Base-by-base conservation (phyloP, 306 rosid species). In the Pterocarpus macrocarpus region DNA sequence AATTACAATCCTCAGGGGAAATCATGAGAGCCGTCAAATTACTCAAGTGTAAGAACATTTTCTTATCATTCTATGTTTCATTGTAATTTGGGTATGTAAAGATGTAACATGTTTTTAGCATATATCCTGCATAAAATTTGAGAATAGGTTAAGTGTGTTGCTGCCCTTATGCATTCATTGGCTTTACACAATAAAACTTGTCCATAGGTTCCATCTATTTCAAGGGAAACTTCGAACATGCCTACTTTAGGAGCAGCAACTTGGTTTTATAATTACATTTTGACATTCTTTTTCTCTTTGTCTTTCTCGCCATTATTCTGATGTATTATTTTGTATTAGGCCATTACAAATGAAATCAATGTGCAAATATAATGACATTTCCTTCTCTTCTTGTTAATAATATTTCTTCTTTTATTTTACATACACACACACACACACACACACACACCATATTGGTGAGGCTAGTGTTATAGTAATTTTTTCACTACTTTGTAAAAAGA, bases 1-100 rank as follows among this genome's bases (percentile, higher is more conserved):
- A 88, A 91, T 95, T 87, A 95, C 99, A 76, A 95, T 95, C 80
- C 97, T 95, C 70, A 90, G 99, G 80, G 99, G 99, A 84, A 95
- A 95, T 85, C 99, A 95, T 11, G 99, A 95, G 87, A 95, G 95
- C 80, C 92, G 99, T 85, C 99, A 95, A 77, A 95, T 95, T 74
- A 95, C 99, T 78, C 99, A 95, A 95, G 99, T 95, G 99, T 95
- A 93, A 91, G 97, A 49, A 83, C 55, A 41, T 84, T 39, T 38
- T 45, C 47, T 66, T 65, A 35, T 79, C 58, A 35, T 74, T 64
- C 35, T 57, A 7, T 33, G 69, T 62, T 79, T 70, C 8, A 28
- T 55, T 58, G 16, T 64, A 63, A 32, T 50, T 15, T 70, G 45
- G 35, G 43, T 7, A 58, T 55, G 38, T 36, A 56, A 47, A 44